Evolutionary conservation across 2,329 filamentous ascomycete genomes (phyloP).

Genomic region (Xylariomycetidae sp.): DNA sequence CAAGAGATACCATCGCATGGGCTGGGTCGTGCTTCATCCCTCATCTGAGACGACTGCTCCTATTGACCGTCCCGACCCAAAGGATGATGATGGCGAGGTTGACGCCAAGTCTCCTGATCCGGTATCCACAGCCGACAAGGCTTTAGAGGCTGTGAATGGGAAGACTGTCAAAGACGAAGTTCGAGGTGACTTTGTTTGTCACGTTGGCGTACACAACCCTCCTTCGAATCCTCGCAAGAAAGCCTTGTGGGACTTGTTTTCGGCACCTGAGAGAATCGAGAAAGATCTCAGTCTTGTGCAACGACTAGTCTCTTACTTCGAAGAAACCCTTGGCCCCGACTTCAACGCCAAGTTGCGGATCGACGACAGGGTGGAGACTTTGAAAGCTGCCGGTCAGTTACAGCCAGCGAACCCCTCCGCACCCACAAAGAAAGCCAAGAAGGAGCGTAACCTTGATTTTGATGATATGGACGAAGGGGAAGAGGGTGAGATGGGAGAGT

Average conservation of each 20-base stretch:
- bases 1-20: conserved; percentile 95
- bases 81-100: conserved; percentile 60
- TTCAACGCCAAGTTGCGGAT: conserved; percentile 76
- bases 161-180: conserved; percentile 95
- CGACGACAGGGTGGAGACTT: conserved; percentile 78
- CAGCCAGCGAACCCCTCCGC: conserved; percentile 57
- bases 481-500: conserved; percentile 66
- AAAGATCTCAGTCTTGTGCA: conserved; percentile 82
- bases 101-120: conserved; percentile 47
- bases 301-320: conserved; percentile 77
- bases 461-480: conserved; percentile 61
- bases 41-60: conserved; percentile 61
- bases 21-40: conserved; percentile 95
- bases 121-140: conserved; percentile 70
- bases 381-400: conserved; percentile 71
- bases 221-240: conserved; percentile 85
- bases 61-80: conserved; percentile 67
- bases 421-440: conserved; percentile 57
- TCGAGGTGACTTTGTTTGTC: conserved; percentile 93
- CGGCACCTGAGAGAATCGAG: conserved; percentile 86
- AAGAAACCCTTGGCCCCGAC: conserved; percentile 73
- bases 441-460: conserved; percentile 54
- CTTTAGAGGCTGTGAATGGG: conserved; percentile 89
- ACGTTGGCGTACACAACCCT: conserved; percentile 92
- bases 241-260: conserved; percentile 94